Conservation (phyloP, 2,329 filamentous ascomycete genomes). For the Keithomyces neogunnii region DNA sequence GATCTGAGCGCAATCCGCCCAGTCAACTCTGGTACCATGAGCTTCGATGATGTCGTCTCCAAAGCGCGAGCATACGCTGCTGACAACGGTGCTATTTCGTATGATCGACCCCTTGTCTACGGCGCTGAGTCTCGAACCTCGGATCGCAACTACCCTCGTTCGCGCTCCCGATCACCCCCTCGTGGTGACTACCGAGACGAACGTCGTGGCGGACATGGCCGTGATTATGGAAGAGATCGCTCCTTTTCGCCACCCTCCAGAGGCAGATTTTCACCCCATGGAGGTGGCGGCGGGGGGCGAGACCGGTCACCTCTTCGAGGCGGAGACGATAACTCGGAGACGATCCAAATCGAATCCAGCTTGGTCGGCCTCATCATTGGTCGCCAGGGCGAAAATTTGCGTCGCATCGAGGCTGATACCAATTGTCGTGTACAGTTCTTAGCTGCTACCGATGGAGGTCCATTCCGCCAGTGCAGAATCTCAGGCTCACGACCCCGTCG, state of each 20-base stretch:
- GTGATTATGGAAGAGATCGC: slow-evolving; percentile 51
- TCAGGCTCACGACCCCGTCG: slow-evolving; percentile 64
- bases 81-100: slow-evolving; percentile 62
- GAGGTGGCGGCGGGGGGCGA: slow-evolving; percentile 39
- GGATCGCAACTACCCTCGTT: slow-evolving; percentile 50
- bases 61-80: slow-evolving; percentile 76
- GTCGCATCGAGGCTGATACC: slow-evolving; percentile 75
- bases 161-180: slow-evolving; percentile 66
- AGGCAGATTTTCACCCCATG: slow-evolving; percentile 53
- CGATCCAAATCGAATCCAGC: slow-evolving; percentile 77
- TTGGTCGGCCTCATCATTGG: slow-evolving; percentile 88
- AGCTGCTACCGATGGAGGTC: slow-evolving; percentile 63
- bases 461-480: slow-evolving; percentile 78
- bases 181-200: slow-evolving; percentile 73
- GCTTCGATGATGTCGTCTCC: slow-evolving; percentile 74
- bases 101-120: slow-evolving; percentile 47
- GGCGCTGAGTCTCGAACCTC: slow-evolving; percentile 24
- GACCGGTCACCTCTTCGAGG: slow-evolving; percentile 51
- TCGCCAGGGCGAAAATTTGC: slow-evolving; percentile 79
- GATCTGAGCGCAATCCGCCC: slow-evolving; percentile 76
- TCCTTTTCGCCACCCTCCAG: slow-evolving; percentile 61
- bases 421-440: slow-evolving; percentile 83
- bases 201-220: slow-evolving; percentile 52
- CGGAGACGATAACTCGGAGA: slow-evolving; percentile 64
- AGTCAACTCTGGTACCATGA: slow-evolving; percentile 71